These are phyloP conservation scores for Zymoseptoria pseudotritici DNA, from an alignment of 2,329 filamentous ascomycete species.

Conservation along the genomic window DNA sequence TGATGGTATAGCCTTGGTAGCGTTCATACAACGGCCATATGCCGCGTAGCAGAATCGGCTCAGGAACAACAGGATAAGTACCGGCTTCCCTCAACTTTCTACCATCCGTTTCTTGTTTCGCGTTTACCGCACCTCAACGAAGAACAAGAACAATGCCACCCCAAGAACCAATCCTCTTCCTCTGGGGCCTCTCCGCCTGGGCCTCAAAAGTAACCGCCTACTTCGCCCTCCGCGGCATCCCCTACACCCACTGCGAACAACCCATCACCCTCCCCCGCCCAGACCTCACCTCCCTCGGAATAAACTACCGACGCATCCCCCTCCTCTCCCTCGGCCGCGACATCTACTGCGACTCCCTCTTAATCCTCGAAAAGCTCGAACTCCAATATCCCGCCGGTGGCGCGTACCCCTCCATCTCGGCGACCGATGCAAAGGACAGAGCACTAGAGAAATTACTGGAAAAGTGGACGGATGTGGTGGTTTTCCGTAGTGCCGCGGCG, in stretches of 20 bases:
- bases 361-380: slow-evolving; percentile 9
- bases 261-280: slow-evolving; percentile 5
- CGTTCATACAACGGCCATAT: too few relatives aligned
- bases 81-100: too few relatives aligned
- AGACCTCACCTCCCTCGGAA: background rate
- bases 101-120: too few relatives aligned
- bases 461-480: slow-evolving; percentile 10
- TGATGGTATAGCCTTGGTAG: background rate
- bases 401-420: background rate
- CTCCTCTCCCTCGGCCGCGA: background rate
- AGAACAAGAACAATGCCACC: background rate
- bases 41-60: too few relatives aligned
- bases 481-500: slow-evolving; percentile 6
- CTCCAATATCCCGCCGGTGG: background rate
- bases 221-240: slow-evolving; percentile 56
- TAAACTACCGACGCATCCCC: background rate
- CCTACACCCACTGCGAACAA: slow-evolving; percentile 53
- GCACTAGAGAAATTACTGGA: slow-evolving; percentile 10
- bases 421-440: slow-evolving; percentile 1
- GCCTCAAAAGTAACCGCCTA: slow-evolving; percentile 60
- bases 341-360: background rate
- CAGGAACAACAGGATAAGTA: too few relatives aligned
- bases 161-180: slow-evolving; percentile 47
- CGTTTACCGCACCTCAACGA: too few relatives aligned
- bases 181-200: slow-evolving; percentile 60